A percentile compares a stretch with the other conserved stretches of the same genome.
Evolutionary conservation across 2,329 filamentous ascomycete species (phyloP).

Genomic region (Aspergillus viridinutans): DNA sequence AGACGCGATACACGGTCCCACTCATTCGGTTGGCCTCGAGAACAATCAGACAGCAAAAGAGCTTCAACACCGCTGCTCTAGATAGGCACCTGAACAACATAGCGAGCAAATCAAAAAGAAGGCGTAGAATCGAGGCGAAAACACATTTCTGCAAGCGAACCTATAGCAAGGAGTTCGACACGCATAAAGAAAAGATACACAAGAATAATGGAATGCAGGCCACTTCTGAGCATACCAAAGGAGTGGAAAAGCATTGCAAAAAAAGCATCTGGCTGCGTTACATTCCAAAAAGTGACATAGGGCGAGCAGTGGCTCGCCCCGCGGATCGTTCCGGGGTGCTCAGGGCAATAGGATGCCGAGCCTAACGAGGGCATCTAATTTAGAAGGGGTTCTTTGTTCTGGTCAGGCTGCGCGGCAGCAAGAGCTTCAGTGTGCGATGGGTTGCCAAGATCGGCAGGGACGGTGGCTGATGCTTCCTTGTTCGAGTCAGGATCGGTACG

Average conservation of each 20-base stretch:
- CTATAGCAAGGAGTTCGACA: not conserved
- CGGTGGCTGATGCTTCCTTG: slow-evolving; percentile 2
- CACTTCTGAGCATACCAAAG: not conserved
- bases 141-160: not conserved
- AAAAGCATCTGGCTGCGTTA: not conserved
- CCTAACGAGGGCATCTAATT: not conserved
- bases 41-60: slow-evolving; percentile 1
- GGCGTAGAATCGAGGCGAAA: not conserved
- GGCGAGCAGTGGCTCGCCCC: not conserved
- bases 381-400: not conserved
- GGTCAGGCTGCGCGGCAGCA: not conserved
- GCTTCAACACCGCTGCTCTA: not conserved
- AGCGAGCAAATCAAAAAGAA: not conserved
- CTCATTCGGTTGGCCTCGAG: not conserved
- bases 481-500: slow-evolving; percentile 4
- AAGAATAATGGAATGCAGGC: not conserved
- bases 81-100: not conserved
- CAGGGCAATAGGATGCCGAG: not conserved
- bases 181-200: not conserved
- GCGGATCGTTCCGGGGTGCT: not conserved
- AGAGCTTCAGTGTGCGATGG: not conserved
- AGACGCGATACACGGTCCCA: not conserved
- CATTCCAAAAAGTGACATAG: not conserved
- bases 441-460: not conserved
- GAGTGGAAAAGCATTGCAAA: not conserved